Evolutionary conservation across 2,329 filamentous ascomycete genomes (phyloP).

Genomic region (Aaosphaeria pasadenensis): DNA sequence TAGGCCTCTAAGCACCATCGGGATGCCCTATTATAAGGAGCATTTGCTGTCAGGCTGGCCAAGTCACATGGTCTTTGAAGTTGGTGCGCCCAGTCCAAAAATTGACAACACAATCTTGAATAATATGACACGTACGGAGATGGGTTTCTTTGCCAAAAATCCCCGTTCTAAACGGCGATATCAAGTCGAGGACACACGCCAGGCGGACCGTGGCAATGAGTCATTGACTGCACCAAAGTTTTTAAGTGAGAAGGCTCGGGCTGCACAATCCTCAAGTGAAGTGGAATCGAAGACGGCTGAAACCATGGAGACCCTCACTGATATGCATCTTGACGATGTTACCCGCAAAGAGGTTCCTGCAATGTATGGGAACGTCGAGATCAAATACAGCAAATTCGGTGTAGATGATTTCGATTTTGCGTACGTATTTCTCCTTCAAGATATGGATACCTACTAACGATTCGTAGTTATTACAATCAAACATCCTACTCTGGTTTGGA

Average conservation of each 20-base stretch:
- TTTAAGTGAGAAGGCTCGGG: constrained; percentile 85
- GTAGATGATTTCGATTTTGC: constrained; percentile 99
- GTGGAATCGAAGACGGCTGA: constrained; percentile 33
- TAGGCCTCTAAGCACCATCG: constrained; percentile 78
- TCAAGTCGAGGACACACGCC: constrained; percentile 75
- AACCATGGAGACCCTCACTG: constrained; percentile 66
- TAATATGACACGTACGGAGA: constrained; percentile 67
- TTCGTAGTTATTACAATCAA: constrained; percentile 81
- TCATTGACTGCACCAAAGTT: constrained; percentile 81
- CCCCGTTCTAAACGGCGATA: constrained; percentile 72
- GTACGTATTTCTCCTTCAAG: constrained; percentile 43
- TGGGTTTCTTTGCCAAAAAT: constrained; percentile 77
- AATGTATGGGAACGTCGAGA: constrained; percentile 92
- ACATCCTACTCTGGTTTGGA: constrained; percentile 89
- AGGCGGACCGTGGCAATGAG: constrained; percentile 55
- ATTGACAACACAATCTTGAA: constrained; percentile 69
- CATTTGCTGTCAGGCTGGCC: constrained; percentile 87
- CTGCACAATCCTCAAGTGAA: constrained; percentile 43
- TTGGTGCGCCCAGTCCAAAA: constrained; percentile 76
- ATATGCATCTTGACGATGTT: constrained; percentile 66
- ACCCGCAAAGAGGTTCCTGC: constrained; percentile 78
- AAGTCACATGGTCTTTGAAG: constrained; percentile 75
- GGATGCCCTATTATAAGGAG: constrained; percentile 92
- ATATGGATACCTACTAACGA: constrained; percentile 11
- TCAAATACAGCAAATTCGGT: constrained; percentile 98